A percentile compares a stretch with the other conserved stretches of the same genome.
Evolutionary conservation across 495 filamentous ascomycete genomes (phyloP).

Genomic region (Lepraria neglecta): DNA sequence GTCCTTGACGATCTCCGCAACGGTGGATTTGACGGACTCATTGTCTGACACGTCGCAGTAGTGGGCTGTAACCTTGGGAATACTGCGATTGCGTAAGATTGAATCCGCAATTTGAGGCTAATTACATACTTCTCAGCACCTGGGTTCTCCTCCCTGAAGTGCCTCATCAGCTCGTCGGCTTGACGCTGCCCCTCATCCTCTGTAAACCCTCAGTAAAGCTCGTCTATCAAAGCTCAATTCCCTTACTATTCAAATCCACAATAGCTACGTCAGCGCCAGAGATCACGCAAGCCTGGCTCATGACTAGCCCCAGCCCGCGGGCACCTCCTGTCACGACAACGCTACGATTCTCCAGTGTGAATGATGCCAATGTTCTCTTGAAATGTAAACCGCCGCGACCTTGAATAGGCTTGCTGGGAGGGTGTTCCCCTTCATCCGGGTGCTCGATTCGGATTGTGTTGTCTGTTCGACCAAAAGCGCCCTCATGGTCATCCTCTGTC

Average conservation of each 20-base stretch:
- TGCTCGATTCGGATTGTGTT: slow-evolving; percentile 68
- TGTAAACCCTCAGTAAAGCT: slow-evolving; percentile 34
- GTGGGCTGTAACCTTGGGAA: slow-evolving; percentile 83
- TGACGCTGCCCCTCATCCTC: slow-evolving; percentile 79
- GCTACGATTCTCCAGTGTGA: slow-evolving; percentile 72
- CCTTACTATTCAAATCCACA: slow-evolving; percentile 83
- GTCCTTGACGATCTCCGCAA: slow-evolving; percentile 60
- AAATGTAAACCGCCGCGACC: slow-evolving; percentile 65
- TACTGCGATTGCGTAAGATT: slow-evolving; percentile 33
- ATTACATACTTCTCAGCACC: slow-evolving; percentile 56
- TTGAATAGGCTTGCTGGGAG: slow-evolving; percentile 57
- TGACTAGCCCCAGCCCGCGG: slow-evolving; percentile 78
- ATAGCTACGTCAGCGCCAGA: slow-evolving; percentile 86
- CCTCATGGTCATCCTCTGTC: slow-evolving; percentile 34
- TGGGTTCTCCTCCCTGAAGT: slow-evolving; percentile 72
- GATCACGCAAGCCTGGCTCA: slow-evolving; percentile 81
- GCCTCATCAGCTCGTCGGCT: slow-evolving; percentile 61
- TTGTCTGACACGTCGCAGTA: slow-evolving; percentile 77
- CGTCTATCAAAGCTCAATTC: slow-evolving; percentile 17
- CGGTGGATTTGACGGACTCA: slow-evolving; percentile 63
- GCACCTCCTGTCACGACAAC: slow-evolving; percentile 82
- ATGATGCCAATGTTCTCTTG: slow-evolving; percentile 64
- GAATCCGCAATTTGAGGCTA: background rate
- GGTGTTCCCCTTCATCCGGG: slow-evolving; percentile 63
- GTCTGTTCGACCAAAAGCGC: slow-evolving; percentile 68